Evolutionary conservation across 176 grass and related monocot species (phyloP).

Genomic region (Hsuehochloa calcarea): DNA sequence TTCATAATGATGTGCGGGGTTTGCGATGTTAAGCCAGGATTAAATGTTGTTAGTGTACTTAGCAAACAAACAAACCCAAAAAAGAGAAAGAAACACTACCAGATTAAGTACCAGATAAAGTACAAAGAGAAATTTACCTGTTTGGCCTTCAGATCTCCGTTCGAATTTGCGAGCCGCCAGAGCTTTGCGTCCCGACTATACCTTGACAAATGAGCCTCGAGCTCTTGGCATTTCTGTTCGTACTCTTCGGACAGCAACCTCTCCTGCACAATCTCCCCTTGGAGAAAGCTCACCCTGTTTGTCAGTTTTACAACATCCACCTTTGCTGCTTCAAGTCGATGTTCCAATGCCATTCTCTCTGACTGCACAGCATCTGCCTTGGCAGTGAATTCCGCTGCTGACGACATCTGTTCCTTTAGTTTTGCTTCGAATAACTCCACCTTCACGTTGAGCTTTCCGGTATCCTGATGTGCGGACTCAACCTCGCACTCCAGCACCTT

Average conservation of each 20-base stretch:
- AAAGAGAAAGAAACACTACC: not conserved
- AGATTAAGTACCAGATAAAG: not conserved
- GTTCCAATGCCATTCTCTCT: slow-evolving; percentile 51
- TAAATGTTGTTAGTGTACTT: slow-evolving; percentile 11
- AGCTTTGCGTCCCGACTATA: slow-evolving; percentile 49
- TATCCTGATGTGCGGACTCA: slow-evolving; percentile 45
- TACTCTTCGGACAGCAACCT: slow-evolving; percentile 60
- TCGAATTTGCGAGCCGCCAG: slow-evolving; percentile 51
- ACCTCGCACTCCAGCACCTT: slow-evolving; percentile 53
- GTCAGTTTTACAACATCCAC: slow-evolving; percentile 53
- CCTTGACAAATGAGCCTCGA: slow-evolving; percentile 62
- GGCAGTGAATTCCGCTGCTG: slow-evolving; percentile 42
- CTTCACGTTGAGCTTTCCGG: slow-evolving; percentile 42
- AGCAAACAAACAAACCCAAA: not conserved
- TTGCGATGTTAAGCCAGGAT: not conserved
- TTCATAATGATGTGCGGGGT: not conserved
- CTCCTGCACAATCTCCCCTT: slow-evolving; percentile 64
- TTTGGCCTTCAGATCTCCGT: slow-evolving; percentile 71
- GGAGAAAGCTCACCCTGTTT: slow-evolving; percentile 58
- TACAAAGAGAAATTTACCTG: slow-evolving; percentile 53
- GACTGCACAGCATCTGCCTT: slow-evolving; percentile 50
- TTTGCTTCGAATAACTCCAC: slow-evolving; percentile 54
- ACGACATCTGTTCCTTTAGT: slow-evolving; percentile 49
- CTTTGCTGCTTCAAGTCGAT: slow-evolving; percentile 55
- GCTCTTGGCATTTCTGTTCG: slow-evolving; percentile 50